These are phyloP conservation scores for Mucor sp. DNA, from an alignment of 371 early-diverging fungal species.

Conservation along the genomic window DNA sequence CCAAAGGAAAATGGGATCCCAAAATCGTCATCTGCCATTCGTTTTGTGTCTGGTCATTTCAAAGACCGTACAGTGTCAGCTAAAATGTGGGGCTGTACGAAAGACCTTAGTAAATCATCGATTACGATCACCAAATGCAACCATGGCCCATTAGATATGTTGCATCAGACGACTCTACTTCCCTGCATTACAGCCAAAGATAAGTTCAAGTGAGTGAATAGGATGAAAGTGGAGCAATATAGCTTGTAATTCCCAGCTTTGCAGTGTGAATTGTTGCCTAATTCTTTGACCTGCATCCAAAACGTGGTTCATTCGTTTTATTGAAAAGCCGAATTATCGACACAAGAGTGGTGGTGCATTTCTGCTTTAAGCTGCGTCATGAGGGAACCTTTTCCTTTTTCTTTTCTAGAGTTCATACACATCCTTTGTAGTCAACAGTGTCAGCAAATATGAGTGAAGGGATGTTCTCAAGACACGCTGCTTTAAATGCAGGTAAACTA, in stretches of 20 bases:
- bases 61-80: no score
- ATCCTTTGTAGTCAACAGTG: background rate
- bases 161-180: background rate
- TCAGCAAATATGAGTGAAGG: constrained; percentile 36
- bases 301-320: background rate
- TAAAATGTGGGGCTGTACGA: background rate
- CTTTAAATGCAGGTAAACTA: constrained; percentile 33
- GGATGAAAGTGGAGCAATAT: background rate
- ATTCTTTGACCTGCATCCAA: background rate
- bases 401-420: background rate
- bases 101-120: background rate
- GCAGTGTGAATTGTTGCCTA: background rate
- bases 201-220: background rate
- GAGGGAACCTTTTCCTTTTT: constrained; percentile 6
- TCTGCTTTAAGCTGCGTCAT: background rate
- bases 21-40: background rate
- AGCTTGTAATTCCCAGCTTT: background rate
- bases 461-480: constrained; percentile 35
- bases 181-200: no score
- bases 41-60: no score
- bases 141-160: background rate
- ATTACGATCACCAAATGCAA: background rate
- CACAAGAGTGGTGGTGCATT: background rate
- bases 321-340: background rate
- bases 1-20: background rate